Evolutionary conservation across 139 green algal genomes (phyloP).

Genomic region (Coelastrella sp.): DNA sequence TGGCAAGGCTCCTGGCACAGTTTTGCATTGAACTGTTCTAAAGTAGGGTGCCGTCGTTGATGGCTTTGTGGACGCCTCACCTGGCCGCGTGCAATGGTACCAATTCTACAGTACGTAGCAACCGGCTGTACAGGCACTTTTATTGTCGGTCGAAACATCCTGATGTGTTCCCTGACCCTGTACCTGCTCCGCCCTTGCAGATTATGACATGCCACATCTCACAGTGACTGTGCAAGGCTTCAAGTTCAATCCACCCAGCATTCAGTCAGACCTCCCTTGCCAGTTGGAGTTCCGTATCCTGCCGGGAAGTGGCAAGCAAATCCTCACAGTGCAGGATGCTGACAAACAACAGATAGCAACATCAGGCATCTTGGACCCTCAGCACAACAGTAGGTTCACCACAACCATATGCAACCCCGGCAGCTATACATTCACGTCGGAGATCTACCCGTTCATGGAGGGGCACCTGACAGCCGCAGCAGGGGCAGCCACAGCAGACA

Average conservation of each 20-base stretch:
- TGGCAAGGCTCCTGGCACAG: neutral
- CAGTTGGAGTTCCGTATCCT: neutral
- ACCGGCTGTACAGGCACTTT: too few species aligned
- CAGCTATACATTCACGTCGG: constrained; percentile 3
- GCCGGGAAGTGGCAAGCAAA: neutral
- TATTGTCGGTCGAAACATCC: too few species aligned
- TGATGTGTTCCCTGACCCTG: too few species aligned
- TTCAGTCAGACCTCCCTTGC: constrained; percentile 11
- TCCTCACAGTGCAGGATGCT: neutral
- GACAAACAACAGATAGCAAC: neutral
- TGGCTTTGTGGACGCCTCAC: too few species aligned
- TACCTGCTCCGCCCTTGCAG: neutral
- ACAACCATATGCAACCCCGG: constrained; percentile 18
- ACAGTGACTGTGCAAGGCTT: constrained; percentile 16
- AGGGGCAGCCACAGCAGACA: neutral
- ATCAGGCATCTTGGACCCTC: neutral
- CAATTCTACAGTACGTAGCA: too few species aligned
- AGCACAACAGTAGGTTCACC: neutral
- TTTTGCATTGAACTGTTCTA: neutral
- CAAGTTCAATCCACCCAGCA: constrained; percentile 31
- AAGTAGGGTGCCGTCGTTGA: too few species aligned
- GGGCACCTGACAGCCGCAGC: neutral
- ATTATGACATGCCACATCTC: constrained; percentile 19
- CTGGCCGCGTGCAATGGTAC: too few species aligned
- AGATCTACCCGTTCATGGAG: constrained; percentile 23